Conservation (phyloP, 208 protist genomes). For the Trypanosomatidae sp. region DNA sequence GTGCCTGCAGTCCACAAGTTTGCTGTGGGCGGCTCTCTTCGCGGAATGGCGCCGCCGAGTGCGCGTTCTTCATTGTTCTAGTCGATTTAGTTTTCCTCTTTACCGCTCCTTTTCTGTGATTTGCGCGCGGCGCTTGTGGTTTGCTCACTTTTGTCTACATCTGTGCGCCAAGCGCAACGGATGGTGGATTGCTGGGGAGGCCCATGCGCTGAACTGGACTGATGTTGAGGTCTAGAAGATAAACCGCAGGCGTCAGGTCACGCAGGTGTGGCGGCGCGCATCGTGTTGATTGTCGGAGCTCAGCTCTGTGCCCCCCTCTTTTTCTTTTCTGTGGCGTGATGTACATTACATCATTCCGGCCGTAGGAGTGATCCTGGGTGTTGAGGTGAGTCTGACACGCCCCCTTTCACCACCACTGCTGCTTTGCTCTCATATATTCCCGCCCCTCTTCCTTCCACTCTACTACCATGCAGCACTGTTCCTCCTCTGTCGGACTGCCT, state of each 20-base stretch:
- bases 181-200: neutral
- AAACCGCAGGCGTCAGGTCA: neutral
- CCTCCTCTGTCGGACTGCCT: neutral
- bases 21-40: neutral
- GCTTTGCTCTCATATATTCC: neutral
- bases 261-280: neutral
- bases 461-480: neutral
- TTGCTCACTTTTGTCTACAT: neutral
- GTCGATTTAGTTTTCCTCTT: neutral
- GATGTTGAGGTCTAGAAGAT: neutral
- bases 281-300: neutral
- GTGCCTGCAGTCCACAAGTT: neutral
- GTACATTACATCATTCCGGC: neutral
- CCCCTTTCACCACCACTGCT: neutral
- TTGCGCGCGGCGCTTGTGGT: neutral
- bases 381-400: neutral
- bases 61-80: neutral
- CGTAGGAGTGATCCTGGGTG: neutral
- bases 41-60: neutral
- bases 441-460: neutral
- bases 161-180: neutral
- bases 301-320: neutral
- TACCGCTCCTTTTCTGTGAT: neutral
- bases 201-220: neutral
- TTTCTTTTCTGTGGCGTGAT: neutral